Evolutionary conservation across 129 eudicot species (phyloP).

Genomic region (Saposhnikovia divaricata): DNA sequence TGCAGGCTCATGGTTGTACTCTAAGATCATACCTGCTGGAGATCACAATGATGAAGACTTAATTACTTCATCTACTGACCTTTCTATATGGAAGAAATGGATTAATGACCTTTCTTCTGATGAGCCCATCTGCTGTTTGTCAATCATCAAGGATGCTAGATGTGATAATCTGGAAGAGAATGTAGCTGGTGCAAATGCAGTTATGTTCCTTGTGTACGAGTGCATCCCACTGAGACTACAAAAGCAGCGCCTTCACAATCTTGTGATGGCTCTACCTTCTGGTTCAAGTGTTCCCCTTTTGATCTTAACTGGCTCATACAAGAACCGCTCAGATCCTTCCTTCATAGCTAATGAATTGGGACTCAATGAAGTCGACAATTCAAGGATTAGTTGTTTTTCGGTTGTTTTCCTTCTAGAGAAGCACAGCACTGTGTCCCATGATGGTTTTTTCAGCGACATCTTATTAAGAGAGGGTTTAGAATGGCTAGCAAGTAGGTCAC

Average conservation of each 20-base stretch:
- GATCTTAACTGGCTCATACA: slow-evolving; percentile 33
- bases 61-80: slow-evolving; percentile 43
- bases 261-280: slow-evolving; percentile 47
- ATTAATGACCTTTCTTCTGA: slow-evolving; percentile 23
- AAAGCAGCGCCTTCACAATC: slow-evolving; percentile 45
- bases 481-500: slow-evolving; percentile 77
- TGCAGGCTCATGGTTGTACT: slow-evolving; percentile 47
- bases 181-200: slow-evolving; percentile 57
- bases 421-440: slow-evolving; percentile 17
- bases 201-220: slow-evolving; percentile 58
- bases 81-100: slow-evolving; percentile 77
- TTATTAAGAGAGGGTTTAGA: slow-evolving; percentile 55
- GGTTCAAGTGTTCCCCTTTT: slow-evolving; percentile 71
- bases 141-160: slow-evolving; percentile 47
- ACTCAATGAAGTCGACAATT: slow-evolving; percentile 55
- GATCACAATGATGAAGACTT: slow-evolving; percentile 27
- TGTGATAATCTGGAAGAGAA: slow-evolving; percentile 29
- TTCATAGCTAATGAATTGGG: slow-evolving; percentile 30
- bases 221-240: slow-evolving; percentile 53
- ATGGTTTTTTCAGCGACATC: slow-evolving; percentile 50
- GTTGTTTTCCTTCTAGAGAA: slow-evolving; percentile 33
- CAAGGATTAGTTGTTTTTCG: slow-evolving; percentile 33
- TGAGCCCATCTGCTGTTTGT: slow-evolving; percentile 48
- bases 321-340: slow-evolving; percentile 29
- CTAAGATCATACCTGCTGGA: slow-evolving; percentile 61